Base-by-base conservation (phyloP, 306 rosid genomes). In the Glycyrrhiza uralensis region DNA sequence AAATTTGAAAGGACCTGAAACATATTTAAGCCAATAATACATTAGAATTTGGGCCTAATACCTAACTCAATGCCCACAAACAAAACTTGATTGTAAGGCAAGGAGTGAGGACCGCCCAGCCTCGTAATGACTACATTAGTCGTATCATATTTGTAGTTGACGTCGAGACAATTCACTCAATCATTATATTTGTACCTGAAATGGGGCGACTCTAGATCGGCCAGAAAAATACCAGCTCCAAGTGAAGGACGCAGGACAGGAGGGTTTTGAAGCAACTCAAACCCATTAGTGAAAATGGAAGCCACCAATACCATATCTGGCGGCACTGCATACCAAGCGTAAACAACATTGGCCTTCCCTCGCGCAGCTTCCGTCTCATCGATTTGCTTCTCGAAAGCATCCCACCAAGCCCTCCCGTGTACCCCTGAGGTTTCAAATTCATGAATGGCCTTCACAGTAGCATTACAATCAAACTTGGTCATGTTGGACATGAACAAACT, bases 291-390 rank as follows among this genome's bases (percentile, higher is more conserved):
- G 46, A 90, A 82, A 72, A 85, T 67, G 3, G 51, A 66, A 1
- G 56, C 77, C 18, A n/a, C n/a, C n/a, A n/a, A n/a, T n/a, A 87
- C 67, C 8, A 44, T 64, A 50, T 76, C 52, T 13, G 28, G 55
- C 3, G 96, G 70, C 12, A 81, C 80, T 1, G 84, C 82, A 44
- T 74, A 85, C 93, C 93, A 90, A 5, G 85, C 89, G 71, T 79
- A 80, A 33, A 80, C 91, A 45, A 60, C 51, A 64, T 84, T 90
- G 12, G 86, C 72, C 6, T 66, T 13, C 2, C 96, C 86, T 45
- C 91, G 78, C 29, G 72, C 68, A 24, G 83, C 75, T 26, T 54
- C 63, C 12, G 79, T 82, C 10, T 61, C 69, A 18, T 86, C 83
- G 20, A 8, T 65, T 36, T 82, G 85, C 41, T 59, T 80, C 32